Evolutionary conservation across 345 rosid genomes (phyloP).

Genomic region (Bruguiera parviflora): DNA sequence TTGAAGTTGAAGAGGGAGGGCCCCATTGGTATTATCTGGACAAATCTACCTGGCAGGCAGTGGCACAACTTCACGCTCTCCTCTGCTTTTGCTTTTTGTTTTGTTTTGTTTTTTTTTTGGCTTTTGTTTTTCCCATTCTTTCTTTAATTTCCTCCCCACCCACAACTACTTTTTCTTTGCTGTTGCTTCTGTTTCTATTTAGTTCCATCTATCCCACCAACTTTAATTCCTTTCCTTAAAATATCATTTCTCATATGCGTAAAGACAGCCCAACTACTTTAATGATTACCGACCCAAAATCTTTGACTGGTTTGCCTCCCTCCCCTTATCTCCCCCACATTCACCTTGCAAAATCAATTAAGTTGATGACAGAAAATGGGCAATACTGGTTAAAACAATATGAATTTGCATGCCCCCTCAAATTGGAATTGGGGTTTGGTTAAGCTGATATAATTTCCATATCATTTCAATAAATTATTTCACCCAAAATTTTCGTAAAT

Average conservation of each 20-base stretch:
- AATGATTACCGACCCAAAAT: slow-evolving; percentile 33
- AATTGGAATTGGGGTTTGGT: too few relatives aligned
- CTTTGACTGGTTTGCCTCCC: slow-evolving; percentile 34
- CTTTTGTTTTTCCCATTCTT: slow-evolving; percentile 9
- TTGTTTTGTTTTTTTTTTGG: slow-evolving; percentile 7
- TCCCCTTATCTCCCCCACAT: not conserved
- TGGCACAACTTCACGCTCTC: slow-evolving; percentile 23
- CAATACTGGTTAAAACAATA: too few relatives aligned
- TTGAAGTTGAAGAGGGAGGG: slow-evolving; percentile 14
- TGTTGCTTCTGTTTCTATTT: slow-evolving; percentile 7
- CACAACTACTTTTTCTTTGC: slow-evolving; percentile 33
- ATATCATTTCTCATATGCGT: slow-evolving; percentile 38
- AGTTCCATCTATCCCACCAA: not conserved
- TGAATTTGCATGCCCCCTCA: too few relatives aligned
- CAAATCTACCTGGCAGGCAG: slow-evolving; percentile 34
- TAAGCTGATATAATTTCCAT: too few relatives aligned
- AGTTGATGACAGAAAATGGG: too few relatives aligned
- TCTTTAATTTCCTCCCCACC: slow-evolving; percentile 20
- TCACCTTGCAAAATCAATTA: not conserved
- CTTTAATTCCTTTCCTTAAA: slow-evolving; percentile 41
- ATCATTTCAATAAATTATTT: too few relatives aligned
- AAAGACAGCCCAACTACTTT: slow-evolving; percentile 31
- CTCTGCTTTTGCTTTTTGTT: slow-evolving; percentile 4
- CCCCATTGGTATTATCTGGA: slow-evolving; percentile 16
- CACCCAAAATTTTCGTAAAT: too few relatives aligned